These are phyloP conservation scores for Zasmidium cellare DNA, from an alignment of 2,329 filamentous ascomycete genomes.

Conservation along the genomic window DNA sequence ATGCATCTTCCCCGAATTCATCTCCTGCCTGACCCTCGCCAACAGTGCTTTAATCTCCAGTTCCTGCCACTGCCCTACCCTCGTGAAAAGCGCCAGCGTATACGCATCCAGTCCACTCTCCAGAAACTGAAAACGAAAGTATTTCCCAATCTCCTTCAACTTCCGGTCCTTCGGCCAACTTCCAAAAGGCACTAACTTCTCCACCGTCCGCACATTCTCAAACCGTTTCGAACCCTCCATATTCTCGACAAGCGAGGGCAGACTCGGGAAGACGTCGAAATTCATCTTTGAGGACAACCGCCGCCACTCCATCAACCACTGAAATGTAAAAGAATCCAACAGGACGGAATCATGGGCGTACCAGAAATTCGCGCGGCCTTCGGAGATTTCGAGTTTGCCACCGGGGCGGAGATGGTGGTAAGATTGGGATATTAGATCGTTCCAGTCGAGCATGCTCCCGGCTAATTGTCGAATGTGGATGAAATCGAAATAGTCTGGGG, in stretches of 20 bases:
- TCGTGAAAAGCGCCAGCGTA: neutral
- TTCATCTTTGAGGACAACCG: slow-evolving; percentile 2
- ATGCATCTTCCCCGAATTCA: neutral
- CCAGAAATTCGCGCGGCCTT: slow-evolving; percentile 11
- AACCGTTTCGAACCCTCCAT: neutral
- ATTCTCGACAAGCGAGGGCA: slow-evolving; percentile 1
- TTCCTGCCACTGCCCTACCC: neutral
- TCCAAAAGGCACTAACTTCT: slow-evolving; percentile 40
- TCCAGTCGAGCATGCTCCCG: slow-evolving; percentile 49
- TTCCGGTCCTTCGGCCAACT: slow-evolving; percentile 3
- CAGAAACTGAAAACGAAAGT: neutral
- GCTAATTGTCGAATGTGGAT: slow-evolving; percentile 49
- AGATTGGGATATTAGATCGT: slow-evolving; percentile 4
- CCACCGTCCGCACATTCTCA: slow-evolving; percentile 3
- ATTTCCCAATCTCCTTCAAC: neutral
- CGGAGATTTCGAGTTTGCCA: slow-evolving; percentile 12
- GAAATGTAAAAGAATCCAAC: slow-evolving; percentile 2
- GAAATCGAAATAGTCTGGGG: slow-evolving; percentile 7
- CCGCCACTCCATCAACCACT: slow-evolving; percentile 13
- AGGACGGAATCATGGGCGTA: slow-evolving; percentile 1
- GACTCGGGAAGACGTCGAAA: slow-evolving; percentile 6
- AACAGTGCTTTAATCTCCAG: neutral
- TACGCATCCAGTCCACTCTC: neutral
- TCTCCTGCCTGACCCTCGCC: neutral
- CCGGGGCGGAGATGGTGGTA: slow-evolving; percentile 10